Evolutionary conservation across 129 eudicot species (phyloP).

Genomic region (Pulicaria dysenterica): DNA sequence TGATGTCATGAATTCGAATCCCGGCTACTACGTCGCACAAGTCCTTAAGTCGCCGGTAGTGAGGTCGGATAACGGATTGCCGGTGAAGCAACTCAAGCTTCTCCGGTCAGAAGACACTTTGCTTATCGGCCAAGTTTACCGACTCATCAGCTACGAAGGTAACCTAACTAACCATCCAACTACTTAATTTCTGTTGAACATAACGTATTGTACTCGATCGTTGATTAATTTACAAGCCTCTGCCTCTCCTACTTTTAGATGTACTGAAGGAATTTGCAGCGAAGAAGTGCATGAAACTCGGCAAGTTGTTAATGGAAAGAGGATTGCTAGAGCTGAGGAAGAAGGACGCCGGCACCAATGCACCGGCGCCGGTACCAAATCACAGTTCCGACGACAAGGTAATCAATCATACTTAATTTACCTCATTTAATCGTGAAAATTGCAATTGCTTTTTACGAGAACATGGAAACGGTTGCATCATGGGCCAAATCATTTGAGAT

Average conservation of each 20-base stretch:
- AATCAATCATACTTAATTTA: not conserved
- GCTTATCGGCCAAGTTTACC: slow-evolving; percentile 80
- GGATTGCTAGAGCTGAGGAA: slow-evolving; percentile 45
- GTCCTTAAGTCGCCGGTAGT: slow-evolving; percentile 40
- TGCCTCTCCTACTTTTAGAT: slow-evolving; percentile 31
- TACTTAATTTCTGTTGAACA: not conserved
- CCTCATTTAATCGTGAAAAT: not conserved
- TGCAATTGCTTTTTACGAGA: not conserved
- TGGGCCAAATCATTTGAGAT: slow-evolving; percentile 21
- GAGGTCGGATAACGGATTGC: slow-evolving; percentile 44
- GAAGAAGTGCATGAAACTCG: slow-evolving; percentile 66
- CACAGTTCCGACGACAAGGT: slow-evolving; percentile 41
- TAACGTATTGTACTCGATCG: not conserved
- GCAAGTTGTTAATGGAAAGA: slow-evolving; percentile 62
- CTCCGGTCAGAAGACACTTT: slow-evolving; percentile 68
- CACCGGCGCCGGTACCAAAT: not conserved
- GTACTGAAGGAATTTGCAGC: slow-evolving; percentile 70
- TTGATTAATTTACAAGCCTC: not conserved
- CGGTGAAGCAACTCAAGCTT: slow-evolving; percentile 70
- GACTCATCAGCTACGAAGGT: slow-evolving; percentile 80
- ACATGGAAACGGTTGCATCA: slow-evolving; percentile 11
- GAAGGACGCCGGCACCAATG: slow-evolving; percentile 19
- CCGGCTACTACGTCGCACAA: slow-evolving; percentile 75
- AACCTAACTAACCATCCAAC: not conserved
- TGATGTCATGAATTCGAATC: slow-evolving; percentile 70